Evolutionary conservation across 2,329 filamentous ascomycete genomes (phyloP).

Genomic region (Pseudocercospora vitis): DNA sequence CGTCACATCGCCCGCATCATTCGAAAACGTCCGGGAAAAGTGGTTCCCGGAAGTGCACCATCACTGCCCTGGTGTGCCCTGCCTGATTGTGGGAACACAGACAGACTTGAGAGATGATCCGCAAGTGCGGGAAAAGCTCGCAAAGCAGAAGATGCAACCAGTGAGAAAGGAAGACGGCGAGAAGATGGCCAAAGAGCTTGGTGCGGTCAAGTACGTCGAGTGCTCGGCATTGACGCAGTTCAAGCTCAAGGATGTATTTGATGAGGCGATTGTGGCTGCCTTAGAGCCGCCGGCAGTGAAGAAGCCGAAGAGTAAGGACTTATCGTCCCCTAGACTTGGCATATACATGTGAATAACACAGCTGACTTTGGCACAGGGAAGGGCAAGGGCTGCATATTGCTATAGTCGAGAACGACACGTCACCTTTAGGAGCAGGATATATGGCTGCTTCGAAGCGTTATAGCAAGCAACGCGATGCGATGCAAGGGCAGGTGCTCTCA

Average conservation of each 20-base stretch:
- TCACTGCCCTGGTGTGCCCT: conserved; percentile 96
- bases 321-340: neutral
- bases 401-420: conserved; percentile 26
- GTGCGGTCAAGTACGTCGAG: conserved; percentile 97
- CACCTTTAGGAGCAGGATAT: neutral
- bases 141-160: conserved; percentile 94
- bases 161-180: conserved; percentile 92
- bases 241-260: conserved; percentile 98
- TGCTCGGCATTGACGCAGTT: conserved; percentile 97
- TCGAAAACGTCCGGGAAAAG: conserved; percentile 98
- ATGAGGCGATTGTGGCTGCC: conserved; percentile 97
- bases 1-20: conserved; percentile 93
- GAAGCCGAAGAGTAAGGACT: conserved; percentile 52
- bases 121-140: conserved; percentile 83
- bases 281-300: conserved; percentile 83
- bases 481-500: conserved; percentile 16
- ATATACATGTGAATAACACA: neutral
- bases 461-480: conserved; percentile 4
- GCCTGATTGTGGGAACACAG: conserved; percentile 96
- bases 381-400: conserved; percentile 38
- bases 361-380: conserved; percentile 28
- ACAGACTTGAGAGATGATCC: conserved; percentile 91
- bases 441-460: neutral
- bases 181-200: conserved; percentile 94
- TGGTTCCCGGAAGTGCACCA: conserved; percentile 99